Conservation (phyloP, 2,329 filamentous ascomycete species). For the Talaromyces sp. region DNA sequence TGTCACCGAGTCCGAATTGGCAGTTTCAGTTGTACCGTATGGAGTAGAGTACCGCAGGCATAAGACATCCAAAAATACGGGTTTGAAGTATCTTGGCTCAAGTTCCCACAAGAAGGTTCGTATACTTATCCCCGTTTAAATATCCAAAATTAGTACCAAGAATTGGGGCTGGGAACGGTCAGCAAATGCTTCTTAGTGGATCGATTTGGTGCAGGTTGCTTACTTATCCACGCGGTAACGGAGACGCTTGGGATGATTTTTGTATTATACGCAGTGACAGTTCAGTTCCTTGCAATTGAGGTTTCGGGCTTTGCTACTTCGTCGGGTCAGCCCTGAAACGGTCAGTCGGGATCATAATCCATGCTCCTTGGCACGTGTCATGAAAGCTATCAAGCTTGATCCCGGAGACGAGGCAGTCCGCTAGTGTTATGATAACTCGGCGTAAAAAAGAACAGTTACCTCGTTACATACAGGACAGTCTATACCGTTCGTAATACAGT, state of each 20-base stretch:
- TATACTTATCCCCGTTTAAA: neutral
- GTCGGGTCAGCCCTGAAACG: neutral
- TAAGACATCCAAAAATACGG: neutral
- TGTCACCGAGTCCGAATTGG: neutral
- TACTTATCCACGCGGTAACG: too few relatives aligned
- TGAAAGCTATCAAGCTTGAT: neutral
- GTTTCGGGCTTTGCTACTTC: neutral
- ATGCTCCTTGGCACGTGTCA: neutral
- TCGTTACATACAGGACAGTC: neutral
- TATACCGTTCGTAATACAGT: neutral
- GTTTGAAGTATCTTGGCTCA: neutral
- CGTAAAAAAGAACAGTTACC: neutral
- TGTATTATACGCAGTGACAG: neutral
- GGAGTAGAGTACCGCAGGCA: neutral
- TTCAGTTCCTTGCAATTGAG: neutral
- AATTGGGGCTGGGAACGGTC: neutral
- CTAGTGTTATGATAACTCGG: neutral
- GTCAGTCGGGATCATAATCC: neutral
- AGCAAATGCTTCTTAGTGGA: neutral
- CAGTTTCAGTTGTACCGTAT: neutral
- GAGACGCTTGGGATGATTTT: neutral
- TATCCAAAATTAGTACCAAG: neutral
- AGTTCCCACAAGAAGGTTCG: neutral
- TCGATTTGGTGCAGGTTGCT: too few relatives aligned
- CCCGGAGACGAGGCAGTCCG: neutral